phyloP scores from a whole-genome alignment of 2,329 filamentous ascomycete genomes.

The Arachnomyces sp. region DNA sequence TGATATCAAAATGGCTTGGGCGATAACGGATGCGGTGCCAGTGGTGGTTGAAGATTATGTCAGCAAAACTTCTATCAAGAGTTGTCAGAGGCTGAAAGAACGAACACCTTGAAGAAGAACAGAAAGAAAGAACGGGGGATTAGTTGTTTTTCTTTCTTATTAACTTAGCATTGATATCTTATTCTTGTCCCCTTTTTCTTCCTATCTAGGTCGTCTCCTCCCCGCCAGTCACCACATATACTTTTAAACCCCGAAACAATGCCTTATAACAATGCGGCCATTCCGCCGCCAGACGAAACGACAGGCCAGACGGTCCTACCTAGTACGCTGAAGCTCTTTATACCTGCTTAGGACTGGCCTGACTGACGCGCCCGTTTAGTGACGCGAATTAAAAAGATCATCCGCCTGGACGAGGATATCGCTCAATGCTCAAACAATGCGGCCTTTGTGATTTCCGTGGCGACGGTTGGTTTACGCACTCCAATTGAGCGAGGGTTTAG shows the following conservation, averaged over 20 bases:
- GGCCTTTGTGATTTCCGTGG: slow-evolving; percentile 85
- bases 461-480: slow-evolving; percentile 54
- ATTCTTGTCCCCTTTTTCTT: too few relatives aligned
- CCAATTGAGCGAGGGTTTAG: neutral
- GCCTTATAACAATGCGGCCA: slow-evolving; percentile 85
- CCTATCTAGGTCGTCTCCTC: too few relatives aligned
- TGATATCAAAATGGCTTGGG: too few relatives aligned
- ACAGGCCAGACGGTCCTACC: slow-evolving; percentile 81
- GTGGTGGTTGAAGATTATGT: too few relatives aligned
- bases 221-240: neutral
- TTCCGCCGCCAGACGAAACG: slow-evolving; percentile 70
- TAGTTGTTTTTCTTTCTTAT: too few relatives aligned
- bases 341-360: slow-evolving; percentile 1
- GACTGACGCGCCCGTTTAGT: slow-evolving; percentile 49
- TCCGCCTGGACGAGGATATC: slow-evolving; percentile 79
- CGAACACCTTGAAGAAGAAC: too few relatives aligned
- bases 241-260: slow-evolving; percentile 42
- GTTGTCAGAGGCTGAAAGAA: too few relatives aligned
- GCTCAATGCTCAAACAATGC: slow-evolving; percentile 84
- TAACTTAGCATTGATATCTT: too few relatives aligned
- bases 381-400: slow-evolving; percentile 91
- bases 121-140: too few relatives aligned
- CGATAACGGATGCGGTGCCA: too few relatives aligned
- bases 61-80: too few relatives aligned
- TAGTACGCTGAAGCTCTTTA: slow-evolving; percentile 48